Percentiles rank a stretch among this genome's conserved stretches.
Conservation (phyloP, 1,284 basidiomycete genomes). For the Cutaneotrichosporon cyanovorans region DNA sequence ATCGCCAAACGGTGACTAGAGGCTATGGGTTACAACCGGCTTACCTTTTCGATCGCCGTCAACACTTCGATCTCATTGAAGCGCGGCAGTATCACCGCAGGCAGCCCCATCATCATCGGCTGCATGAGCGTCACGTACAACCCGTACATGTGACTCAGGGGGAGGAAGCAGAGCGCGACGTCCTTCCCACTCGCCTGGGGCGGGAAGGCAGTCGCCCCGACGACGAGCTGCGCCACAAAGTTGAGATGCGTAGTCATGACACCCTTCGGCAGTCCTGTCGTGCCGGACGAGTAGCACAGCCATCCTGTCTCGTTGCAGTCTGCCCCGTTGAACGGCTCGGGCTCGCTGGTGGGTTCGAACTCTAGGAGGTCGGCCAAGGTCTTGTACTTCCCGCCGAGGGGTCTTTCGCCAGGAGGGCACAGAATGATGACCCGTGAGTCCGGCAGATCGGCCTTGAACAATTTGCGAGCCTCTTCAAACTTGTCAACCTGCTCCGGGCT, state of each 20-base stretch:
- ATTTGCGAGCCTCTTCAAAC: slow-evolving; percentile 24
- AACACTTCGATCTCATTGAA: slow-evolving; percentile 57
- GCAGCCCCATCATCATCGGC: slow-evolving; percentile 54
- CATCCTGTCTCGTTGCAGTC: neutral
- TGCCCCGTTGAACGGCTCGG: neutral
- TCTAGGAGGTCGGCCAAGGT: slow-evolving; percentile 1
- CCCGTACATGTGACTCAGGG: slow-evolving; percentile 16
- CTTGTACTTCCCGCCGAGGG: slow-evolving; percentile 6
- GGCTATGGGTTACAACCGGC: neutral
- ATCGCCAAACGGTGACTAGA: too few relatives aligned
- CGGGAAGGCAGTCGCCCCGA: neutral
- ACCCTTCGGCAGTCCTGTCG: slow-evolving; percentile 46
- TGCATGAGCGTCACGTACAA: slow-evolving; percentile 50
- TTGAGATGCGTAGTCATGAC: slow-evolving; percentile 59
- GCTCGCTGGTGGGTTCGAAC: neutral
- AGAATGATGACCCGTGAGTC: slow-evolving; percentile 29
- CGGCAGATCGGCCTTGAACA: slow-evolving; percentile 11
- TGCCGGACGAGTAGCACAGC: slow-evolving; percentile 62
- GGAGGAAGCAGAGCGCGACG: slow-evolving; percentile 9
- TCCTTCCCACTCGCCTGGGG: slow-evolving; percentile 1
- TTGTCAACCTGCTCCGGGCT: slow-evolving; percentile 49
- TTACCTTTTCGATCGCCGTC: slow-evolving; percentile 57
- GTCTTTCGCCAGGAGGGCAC: neutral
- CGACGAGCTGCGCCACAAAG: slow-evolving; percentile 44
- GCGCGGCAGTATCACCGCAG: slow-evolving; percentile 60